A percentile compares a stretch with the other conserved stretches of the same genome.
phyloP scores from a whole-genome alignment of 1,284 basidiomycete species.

The Exobasidium rhododendri region DNA sequence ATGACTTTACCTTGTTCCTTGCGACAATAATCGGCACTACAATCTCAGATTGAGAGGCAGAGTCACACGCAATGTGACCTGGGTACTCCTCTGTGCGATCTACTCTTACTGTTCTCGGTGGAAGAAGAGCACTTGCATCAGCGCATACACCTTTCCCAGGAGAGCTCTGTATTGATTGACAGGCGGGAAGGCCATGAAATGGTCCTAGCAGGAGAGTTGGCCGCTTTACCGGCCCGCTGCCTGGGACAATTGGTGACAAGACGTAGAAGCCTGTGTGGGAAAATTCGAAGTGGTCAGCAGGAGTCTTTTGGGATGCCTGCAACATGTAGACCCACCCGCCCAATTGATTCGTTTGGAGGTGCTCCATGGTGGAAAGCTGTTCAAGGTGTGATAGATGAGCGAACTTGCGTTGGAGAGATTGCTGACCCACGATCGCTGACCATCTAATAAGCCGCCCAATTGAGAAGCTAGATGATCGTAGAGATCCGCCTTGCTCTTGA shows the following conservation, averaged over 20 bases:
- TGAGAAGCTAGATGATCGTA: slow-evolving; percentile 53
- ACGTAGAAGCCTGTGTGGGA: slow-evolving; percentile 54
- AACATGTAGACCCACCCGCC: slow-evolving; percentile 22
- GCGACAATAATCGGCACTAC: slow-evolving; percentile 54
- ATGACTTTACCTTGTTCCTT: slow-evolving; percentile 23
- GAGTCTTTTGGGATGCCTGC: not conserved
- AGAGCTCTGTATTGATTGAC: slow-evolving; percentile 48
- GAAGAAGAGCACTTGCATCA: slow-evolving; percentile 44
- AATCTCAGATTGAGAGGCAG: slow-evolving; percentile 53
- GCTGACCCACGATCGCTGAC: slow-evolving; percentile 44
- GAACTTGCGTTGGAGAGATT: slow-evolving; percentile 50
- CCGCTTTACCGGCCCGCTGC: slow-evolving; percentile 16
- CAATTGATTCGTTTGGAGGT: slow-evolving; percentile 47
- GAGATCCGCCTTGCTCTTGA: slow-evolving; percentile 47
- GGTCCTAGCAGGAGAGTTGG: slow-evolving; percentile 55
- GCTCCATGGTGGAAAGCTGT: slow-evolving; percentile 36
- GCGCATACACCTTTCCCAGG: slow-evolving; percentile 56
- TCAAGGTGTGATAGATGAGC: slow-evolving; percentile 46
- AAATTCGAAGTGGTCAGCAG: slow-evolving; percentile 10
- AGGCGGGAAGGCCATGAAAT: slow-evolving; percentile 57
- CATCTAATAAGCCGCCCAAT: slow-evolving; percentile 44
- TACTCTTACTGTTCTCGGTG: slow-evolving; percentile 49
- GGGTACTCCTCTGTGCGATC: slow-evolving; percentile 52
- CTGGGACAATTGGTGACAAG: slow-evolving; percentile 51
- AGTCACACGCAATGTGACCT: slow-evolving; percentile 57